Evolutionary conservation across 352 stramenopile species (phyloP).

Genomic region (Phytophthora pinifolia): DNA sequence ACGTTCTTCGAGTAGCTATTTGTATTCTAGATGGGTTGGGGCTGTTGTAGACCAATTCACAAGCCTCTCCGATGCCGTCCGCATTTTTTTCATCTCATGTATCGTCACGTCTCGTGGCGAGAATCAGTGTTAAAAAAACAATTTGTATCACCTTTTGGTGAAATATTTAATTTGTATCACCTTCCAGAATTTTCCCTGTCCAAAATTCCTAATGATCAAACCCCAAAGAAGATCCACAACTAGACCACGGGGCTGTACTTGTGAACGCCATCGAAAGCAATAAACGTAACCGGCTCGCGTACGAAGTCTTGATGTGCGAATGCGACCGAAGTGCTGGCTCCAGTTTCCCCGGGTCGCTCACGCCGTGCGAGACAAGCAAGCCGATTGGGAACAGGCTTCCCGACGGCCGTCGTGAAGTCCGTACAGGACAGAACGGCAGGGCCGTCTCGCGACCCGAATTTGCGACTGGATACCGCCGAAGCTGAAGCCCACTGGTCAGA

Average conservation of each 20-base stretch:
- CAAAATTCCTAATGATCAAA: no score
- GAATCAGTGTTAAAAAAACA: no score
- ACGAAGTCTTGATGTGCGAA: constrained; percentile 40
- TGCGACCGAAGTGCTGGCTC: constrained; percentile 23
- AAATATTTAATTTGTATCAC: no score
- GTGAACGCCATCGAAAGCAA: constrained; percentile 38
- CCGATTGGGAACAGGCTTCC: constrained; percentile 25
- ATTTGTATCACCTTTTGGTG: no score
- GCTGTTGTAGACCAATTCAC: no score
- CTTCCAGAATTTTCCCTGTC: no score
- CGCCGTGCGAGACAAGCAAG: constrained; percentile 26
- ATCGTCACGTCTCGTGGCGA: no score
- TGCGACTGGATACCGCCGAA: constrained; percentile 28
- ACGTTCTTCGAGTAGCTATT: no score
- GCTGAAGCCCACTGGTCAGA: constrained; percentile 43
- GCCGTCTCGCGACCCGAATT: constrained; percentile 21
- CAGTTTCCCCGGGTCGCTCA: constrained; percentile 27
- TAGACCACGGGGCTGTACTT: constrained; percentile 28
- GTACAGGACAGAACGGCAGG: constrained; percentile 20
- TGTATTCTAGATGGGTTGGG: no score
- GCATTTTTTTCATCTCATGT: no score
- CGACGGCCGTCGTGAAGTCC: constrained; percentile 25
- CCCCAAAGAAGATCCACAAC: constrained; percentile 39
- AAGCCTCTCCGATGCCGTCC: no score
- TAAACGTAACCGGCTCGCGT: constrained; percentile 32